Percentiles rank a stretch among this genome's conserved stretches.
phyloP scores from a whole-genome alignment of 495 filamentous ascomycete genomes.

The Hypoxylon lenormandii region DNA sequence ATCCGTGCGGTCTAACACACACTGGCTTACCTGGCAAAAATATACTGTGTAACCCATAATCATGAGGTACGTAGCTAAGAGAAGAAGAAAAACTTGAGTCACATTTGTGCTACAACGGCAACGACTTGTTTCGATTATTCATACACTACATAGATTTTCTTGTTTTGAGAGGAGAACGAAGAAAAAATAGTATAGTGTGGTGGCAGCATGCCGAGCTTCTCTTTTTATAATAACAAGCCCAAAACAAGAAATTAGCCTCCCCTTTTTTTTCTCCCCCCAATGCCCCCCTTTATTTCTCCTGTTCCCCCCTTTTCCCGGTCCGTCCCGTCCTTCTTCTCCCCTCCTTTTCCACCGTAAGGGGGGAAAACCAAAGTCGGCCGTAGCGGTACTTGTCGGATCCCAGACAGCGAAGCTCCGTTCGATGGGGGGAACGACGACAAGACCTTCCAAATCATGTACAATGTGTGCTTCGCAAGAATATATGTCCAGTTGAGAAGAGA shows the following conservation, averaged over 20 bases:
- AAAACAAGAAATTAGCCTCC: constrained; percentile 8
- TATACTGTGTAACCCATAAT: constrained; percentile 21
- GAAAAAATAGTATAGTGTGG: not conserved
- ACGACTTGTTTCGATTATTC: constrained; percentile 4
- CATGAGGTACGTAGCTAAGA: not conserved
- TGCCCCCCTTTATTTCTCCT: not conserved
- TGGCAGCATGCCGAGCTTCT: constrained; percentile 35
- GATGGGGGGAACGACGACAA: not conserved
- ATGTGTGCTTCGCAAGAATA: too few relatives aligned
- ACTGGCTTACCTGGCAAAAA: not conserved
- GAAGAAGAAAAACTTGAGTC: constrained; percentile 12
- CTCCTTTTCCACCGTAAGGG: not conserved
- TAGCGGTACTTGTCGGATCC: not conserved
- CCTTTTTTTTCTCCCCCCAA: not conserved
- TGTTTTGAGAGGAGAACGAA: constrained; percentile 2
- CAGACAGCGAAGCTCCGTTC: not conserved
- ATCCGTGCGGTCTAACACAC: not conserved
- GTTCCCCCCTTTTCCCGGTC: constrained; percentile 16
- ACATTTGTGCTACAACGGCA: constrained; percentile 26
- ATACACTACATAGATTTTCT: not conserved
- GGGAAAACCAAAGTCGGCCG: not conserved
- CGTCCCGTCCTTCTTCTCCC: not conserved
- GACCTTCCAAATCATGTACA: constrained; percentile 16
- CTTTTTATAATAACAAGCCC: constrained; percentile 33
- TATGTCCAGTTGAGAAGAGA: too few relatives aligned